A percentile compares a stretch with the other conserved stretches of the same genome.
Evolutionary conservation across 768 basidiomycete genomes (phyloP).

Genomic region (Lactarius tabidus): DNA sequence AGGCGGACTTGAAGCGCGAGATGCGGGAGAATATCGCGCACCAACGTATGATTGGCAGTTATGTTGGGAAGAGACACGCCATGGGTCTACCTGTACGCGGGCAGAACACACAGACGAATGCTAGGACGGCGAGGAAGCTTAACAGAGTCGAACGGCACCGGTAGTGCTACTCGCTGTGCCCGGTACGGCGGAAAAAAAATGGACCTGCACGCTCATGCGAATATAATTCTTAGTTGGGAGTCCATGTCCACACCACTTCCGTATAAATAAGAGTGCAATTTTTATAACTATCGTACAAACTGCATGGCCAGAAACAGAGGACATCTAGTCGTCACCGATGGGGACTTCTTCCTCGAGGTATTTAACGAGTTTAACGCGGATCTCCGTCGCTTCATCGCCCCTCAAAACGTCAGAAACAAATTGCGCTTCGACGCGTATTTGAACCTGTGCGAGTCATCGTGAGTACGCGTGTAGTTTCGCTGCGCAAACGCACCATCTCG

Average conservation of each 20-base stretch:
- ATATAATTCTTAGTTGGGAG: not conserved
- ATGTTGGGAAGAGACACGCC: constrained; percentile 81
- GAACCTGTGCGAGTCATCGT: constrained; percentile 55
- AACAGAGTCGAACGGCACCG: constrained; percentile 73
- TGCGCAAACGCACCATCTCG: constrained; percentile 77
- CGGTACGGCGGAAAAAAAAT: not conserved
- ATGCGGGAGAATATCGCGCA: constrained; percentile 91
- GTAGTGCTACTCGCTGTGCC: constrained; percentile 14
- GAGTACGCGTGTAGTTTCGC: not conserved
- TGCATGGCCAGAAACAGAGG: not conserved
- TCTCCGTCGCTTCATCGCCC: constrained; percentile 93
- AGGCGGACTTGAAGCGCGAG: constrained; percentile 78
- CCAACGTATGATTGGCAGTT: constrained; percentile 58
- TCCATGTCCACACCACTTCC: not conserved
- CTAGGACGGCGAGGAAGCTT: constrained; percentile 84
- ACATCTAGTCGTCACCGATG: constrained; percentile 75
- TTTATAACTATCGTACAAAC: constrained; percentile 13
- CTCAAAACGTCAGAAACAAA: constrained; percentile 88
- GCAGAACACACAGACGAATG: constrained; percentile 89
- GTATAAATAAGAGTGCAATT: not conserved
- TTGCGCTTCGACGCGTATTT: constrained; percentile 88
- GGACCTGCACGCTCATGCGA: not conserved
- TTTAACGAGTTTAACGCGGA: constrained; percentile 84
- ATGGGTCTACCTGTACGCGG: constrained; percentile 91
- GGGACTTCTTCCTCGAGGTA: constrained; percentile 96